A percentile compares a stretch with the other conserved stretches of the same genome.
Conservation (phyloP, 2,329 filamentous ascomycete genomes). For the Aspergillus viridinutans region DNA sequence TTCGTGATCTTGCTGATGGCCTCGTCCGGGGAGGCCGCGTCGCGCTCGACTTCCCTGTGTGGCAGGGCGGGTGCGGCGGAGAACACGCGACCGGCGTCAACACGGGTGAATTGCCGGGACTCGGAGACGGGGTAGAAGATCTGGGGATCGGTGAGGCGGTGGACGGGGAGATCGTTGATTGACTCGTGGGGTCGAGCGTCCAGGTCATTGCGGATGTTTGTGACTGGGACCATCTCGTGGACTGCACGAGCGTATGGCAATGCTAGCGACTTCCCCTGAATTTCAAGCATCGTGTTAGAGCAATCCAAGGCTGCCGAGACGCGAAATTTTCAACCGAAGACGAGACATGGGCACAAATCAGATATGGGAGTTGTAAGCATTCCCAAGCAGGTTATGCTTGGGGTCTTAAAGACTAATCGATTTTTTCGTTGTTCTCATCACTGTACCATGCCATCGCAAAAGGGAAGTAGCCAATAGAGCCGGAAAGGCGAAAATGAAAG, state of each 20-base stretch:
- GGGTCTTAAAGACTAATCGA: constrained; percentile 99
- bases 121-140: constrained; percentile 62
- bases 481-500: constrained; percentile 16
- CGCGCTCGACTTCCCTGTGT: constrained; percentile 17
- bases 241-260: constrained; percentile 72
- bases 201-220: constrained; percentile 40
- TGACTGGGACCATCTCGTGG: constrained; percentile 72
- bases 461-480: constrained; percentile 2
- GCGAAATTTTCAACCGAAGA: constrained; percentile 3
- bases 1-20: constrained; percentile 26
- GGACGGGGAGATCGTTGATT: constrained; percentile 61
- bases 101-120: constrained; percentile 61
- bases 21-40: constrained; percentile 30
- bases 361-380: constrained; percentile 58
- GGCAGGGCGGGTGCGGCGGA: constrained; percentile 40
- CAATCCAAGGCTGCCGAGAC: constrained; percentile 10
- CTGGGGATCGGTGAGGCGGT: constrained; percentile 51
- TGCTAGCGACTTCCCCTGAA: constrained; percentile 67
- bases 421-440: constrained; percentile 73
- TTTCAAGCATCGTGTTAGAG: constrained; percentile 13
- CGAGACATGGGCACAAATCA: constrained; percentile 16
- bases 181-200: constrained; percentile 50
- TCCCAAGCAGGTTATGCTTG: constrained; percentile 38
- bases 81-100: constrained; percentile 62
- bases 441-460: constrained; percentile 17